A percentile compares a stretch with the other conserved stretches of the same genome.
These are phyloP conservation scores for Alternaria brassicicola DNA, from an alignment of 2,329 filamentous ascomycete genomes.

Conservation along the genomic window DNA sequence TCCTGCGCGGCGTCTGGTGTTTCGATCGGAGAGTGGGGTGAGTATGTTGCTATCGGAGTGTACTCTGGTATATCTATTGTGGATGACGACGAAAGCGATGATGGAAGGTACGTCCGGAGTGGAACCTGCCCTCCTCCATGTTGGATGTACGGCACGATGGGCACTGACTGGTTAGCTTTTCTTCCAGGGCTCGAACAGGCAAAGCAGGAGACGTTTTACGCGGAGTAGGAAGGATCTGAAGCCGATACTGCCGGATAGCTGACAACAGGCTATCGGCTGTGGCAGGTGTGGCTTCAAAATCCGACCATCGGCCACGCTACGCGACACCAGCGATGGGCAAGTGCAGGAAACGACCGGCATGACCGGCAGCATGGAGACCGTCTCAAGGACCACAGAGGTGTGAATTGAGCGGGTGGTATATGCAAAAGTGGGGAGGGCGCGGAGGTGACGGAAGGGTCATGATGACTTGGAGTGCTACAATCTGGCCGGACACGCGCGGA, in stretches of 20 bases:
- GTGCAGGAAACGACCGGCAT: constrained; percentile 22
- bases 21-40: constrained; percentile 19
- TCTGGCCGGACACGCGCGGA: constrained; percentile 30
- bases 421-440: constrained; percentile 22
- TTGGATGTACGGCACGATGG: constrained; percentile 43
- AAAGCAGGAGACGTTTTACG: constrained; percentile 9
- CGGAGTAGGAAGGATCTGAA: constrained; percentile 6
- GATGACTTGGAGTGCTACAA: constrained; percentile 24
- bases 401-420: constrained; percentile 19
- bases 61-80: constrained; percentile 34
- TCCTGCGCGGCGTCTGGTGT: constrained; percentile 35
- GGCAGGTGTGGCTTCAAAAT: neutral
- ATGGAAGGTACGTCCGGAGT: constrained; percentile 36
- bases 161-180: constrained; percentile 43
- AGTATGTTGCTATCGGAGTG: constrained; percentile 28
- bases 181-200: constrained; percentile 17
- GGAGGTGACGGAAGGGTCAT: constrained; percentile 33
- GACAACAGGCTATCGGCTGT: constrained; percentile 1
- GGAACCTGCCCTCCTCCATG: constrained; percentile 46
- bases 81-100: constrained; percentile 30
- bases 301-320: constrained; percentile 13
- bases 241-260: constrained; percentile 34
- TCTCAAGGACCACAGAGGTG: neutral
- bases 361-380: neutral
- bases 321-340: constrained; percentile 6